phyloP scores from a whole-genome alignment of 2,329 filamentous ascomycete genomes.

The Cladorrhinum sp. region DNA sequence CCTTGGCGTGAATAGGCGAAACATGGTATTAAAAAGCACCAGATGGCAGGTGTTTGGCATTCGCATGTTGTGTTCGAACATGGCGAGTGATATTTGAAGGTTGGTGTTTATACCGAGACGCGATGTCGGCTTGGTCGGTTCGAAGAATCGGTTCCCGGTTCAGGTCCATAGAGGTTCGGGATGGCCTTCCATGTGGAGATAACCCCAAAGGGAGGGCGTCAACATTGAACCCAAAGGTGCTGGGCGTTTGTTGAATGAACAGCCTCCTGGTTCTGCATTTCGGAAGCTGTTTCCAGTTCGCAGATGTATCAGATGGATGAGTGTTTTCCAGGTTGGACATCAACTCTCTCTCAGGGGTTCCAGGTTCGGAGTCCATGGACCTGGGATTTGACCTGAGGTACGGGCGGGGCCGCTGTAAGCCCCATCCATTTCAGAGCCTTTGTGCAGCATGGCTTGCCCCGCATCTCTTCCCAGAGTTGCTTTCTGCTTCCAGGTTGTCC shows the following conservation, averaged over 20 bases:
- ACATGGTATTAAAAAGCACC: not conserved
- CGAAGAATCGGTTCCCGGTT: not conserved
- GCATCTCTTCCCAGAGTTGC: constrained; percentile 11
- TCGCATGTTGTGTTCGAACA: not conserved
- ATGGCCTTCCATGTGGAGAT: not conserved
- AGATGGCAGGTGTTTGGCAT: too few relatives aligned
- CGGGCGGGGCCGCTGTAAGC: constrained; percentile 1
- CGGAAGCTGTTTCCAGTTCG: not conserved
- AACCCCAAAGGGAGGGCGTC: not conserved
- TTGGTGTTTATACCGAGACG: not conserved
- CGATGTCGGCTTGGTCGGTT: not conserved
- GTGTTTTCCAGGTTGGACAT: not conserved
- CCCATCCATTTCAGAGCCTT: not conserved
- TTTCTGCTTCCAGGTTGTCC: not conserved
- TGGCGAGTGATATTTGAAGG: not conserved
- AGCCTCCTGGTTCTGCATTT: not conserved
- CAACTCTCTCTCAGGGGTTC: not conserved
- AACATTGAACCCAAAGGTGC: not conserved
- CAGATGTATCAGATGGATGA: not conserved
- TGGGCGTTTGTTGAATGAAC: not conserved
- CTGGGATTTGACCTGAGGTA: not conserved
- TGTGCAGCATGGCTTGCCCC: constrained; percentile 14
- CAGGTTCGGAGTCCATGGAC: not conserved
- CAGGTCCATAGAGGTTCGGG: not conserved
- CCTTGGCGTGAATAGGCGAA: not conserved